Base-by-base conservation (phyloP, 345 rosid genomes). In the Linum trigynum region DNA sequence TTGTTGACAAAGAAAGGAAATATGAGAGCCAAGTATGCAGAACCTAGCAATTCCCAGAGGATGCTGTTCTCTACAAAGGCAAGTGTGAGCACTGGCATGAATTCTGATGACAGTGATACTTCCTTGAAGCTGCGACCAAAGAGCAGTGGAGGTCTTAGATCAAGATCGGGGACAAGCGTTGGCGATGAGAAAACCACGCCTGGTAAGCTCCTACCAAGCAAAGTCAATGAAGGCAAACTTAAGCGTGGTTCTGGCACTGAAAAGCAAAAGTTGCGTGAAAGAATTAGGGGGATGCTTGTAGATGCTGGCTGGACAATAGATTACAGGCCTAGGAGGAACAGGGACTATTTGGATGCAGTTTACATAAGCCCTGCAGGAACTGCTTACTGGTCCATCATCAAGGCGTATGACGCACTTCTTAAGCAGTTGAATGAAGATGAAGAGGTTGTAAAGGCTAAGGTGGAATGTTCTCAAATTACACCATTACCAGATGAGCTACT, bases 231-330 rank as follows among this genome's bases (percentile, higher is more conserved):
- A 55, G 88, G 81, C 39, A 88, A 79, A 77, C 74, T 68, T 69
- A 90, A 70, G 83, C 96, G 94, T 48, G 96, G 97, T 62, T 75
- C 86, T 62, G 96, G 98, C 69, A 92, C 98, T 8, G 94, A 87
- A 74, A 92, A 92, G 72, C 98, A 92, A 75, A 87, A 86, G 67
- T 74, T 92, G 68, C 95, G 97, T 9, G 98, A 92, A 77, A 74
- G 75, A 42, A 86, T 92, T 45, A 86, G 87, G 76, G 88, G 68
- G 48, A 90, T 92, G 97, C 78, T 74, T 62, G 60, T 69, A 60
- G 53, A 66, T 69, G 67, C 78, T 57, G 74, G 78, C 36, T 74
- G 78, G 78, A 66, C 70, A 17, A 74, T 74, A 60, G 78, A 74
- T 61, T 74, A 74, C n/a, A 70, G 78, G 43, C 78, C 78, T 17